Evolutionary conservation across 1,284 basidiomycete genomes (phyloP).

Genomic region (Papiliotrema nemorosa): DNA sequence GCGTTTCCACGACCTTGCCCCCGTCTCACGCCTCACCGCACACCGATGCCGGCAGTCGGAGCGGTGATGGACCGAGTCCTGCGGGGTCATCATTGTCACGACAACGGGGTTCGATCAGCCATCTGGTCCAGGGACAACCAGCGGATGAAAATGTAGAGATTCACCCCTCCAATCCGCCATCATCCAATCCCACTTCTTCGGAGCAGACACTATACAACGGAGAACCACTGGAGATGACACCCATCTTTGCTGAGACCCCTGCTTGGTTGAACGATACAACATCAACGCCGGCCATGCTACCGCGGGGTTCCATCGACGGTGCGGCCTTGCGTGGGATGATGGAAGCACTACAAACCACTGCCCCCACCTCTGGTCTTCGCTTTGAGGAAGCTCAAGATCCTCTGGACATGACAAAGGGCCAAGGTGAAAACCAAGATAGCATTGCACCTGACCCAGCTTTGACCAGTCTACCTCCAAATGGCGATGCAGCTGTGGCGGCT

Average conservation of each 20-base stretch:
- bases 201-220: constrained; percentile 28
- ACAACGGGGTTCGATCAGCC: constrained; percentile 3
- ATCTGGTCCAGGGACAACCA: neutral
- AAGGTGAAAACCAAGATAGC: neutral
- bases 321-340: constrained; percentile 26
- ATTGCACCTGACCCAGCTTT: neutral
- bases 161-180: neutral
- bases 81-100: constrained; percentile 1
- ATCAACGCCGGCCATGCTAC: constrained; percentile 23
- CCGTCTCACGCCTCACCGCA: constrained; percentile 4
- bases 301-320: constrained; percentile 32
- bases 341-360: constrained; percentile 24
- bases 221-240: constrained; percentile 21
- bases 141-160: neutral
- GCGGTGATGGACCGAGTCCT: constrained; percentile 7
- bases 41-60: constrained; percentile 8
- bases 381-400: constrained; percentile 20
- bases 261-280: constrained; percentile 32
- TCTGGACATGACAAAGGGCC: constrained; percentile 12
- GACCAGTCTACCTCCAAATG: too few relatives aligned
- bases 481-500: neutral
- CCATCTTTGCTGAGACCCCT: constrained; percentile 29
- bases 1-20: neutral
- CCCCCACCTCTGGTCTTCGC: constrained; percentile 1
- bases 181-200: neutral